These are phyloP conservation scores for Calonectria pteridis DNA, from an alignment of 2,329 filamentous ascomycete species.

Conservation along the genomic window DNA sequence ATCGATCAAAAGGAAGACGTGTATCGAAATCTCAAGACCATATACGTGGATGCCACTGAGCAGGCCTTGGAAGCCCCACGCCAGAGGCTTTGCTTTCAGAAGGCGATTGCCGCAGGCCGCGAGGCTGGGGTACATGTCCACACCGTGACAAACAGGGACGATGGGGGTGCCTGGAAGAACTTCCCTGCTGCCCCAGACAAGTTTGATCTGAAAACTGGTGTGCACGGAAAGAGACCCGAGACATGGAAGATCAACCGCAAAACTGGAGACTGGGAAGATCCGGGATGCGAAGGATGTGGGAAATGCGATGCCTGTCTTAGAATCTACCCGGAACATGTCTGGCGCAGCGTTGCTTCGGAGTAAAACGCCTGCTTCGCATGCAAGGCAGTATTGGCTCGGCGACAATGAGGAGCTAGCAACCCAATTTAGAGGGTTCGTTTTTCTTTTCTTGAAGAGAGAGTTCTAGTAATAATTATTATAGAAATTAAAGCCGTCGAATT, in stretches of 20 bases:
- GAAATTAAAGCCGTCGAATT: no score
- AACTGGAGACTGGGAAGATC: slow-evolving; percentile 28
- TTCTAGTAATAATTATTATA: no score
- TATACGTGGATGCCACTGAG: slow-evolving; percentile 31
- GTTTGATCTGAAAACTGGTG: slow-evolving; percentile 32
- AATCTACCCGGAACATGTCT: slow-evolving; percentile 31
- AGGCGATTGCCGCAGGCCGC: slow-evolving; percentile 20
- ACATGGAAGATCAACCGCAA: slow-evolving; percentile 21
- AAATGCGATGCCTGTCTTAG: slow-evolving; percentile 26
- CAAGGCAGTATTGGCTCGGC: no score
- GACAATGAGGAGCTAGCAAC: no score
- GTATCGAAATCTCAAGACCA: slow-evolving; percentile 12
- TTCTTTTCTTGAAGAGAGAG: no score
- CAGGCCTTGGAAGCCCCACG: neutral
- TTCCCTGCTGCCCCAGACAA: slow-evolving; percentile 30
- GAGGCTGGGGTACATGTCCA: slow-evolving; percentile 23
- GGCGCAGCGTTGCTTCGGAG: slow-evolving; percentile 7
- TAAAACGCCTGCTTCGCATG: no score
- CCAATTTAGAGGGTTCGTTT: no score
- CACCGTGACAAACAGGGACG: slow-evolving; percentile 29
- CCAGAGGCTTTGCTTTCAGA: neutral
- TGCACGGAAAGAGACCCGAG: slow-evolving; percentile 24
- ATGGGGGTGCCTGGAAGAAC: slow-evolving; percentile 26
- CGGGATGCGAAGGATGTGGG: slow-evolving; percentile 30
- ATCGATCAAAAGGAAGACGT: neutral